A percentile compares a stretch with the other conserved stretches of the same genome.
These are phyloP conservation scores for Exophiala alcalophila DNA, from an alignment of 2,329 filamentous ascomycete species.

Conservation along the genomic window DNA sequence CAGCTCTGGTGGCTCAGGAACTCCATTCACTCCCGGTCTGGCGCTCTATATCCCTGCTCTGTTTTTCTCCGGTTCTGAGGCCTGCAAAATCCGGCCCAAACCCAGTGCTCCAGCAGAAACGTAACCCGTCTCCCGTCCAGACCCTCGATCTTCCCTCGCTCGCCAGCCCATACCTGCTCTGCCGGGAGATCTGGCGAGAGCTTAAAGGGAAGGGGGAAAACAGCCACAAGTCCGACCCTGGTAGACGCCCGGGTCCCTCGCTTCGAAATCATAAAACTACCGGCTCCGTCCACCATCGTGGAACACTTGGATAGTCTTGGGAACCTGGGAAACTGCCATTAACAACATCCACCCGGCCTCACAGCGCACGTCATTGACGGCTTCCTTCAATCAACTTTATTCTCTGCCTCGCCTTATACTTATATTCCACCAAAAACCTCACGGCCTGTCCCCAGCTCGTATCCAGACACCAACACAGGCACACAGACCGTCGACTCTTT, in stretches of 20 bases:
- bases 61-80: slow-evolving; percentile 1
- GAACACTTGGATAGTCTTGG: slow-evolving; percentile 14
- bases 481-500: slow-evolving; percentile 13
- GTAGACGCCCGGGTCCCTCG: slow-evolving; percentile 20
- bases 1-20: no score
- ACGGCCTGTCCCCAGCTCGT: slow-evolving; percentile 8
- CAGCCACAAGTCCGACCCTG: slow-evolving; percentile 24
- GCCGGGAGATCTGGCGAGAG: slow-evolving; percentile 18
- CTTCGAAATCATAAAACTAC: slow-evolving; percentile 25
- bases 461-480: slow-evolving; percentile 5
- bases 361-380: slow-evolving; percentile 21
- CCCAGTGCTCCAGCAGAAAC: slow-evolving; percentile 7
- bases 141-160: no score
- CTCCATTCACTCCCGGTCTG: no score
- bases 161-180: slow-evolving; percentile 15
- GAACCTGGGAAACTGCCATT: slow-evolving; percentile 9
- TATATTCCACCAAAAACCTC: no score
- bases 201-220: no score
- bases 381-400: slow-evolving; percentile 13
- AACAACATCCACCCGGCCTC: slow-evolving; percentile 6
- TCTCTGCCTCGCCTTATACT: slow-evolving; percentile 10
- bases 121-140: no score
- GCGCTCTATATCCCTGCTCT: slow-evolving; percentile 1
- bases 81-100: slow-evolving; percentile 7
- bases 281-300: slow-evolving; percentile 15